A percentile compares a stretch with the other conserved stretches of the same genome.
These are phyloP conservation scores for Clohesyomyces aquaticus DNA, from an alignment of 495 filamentous ascomycete genomes.

Conservation along the genomic window DNA sequence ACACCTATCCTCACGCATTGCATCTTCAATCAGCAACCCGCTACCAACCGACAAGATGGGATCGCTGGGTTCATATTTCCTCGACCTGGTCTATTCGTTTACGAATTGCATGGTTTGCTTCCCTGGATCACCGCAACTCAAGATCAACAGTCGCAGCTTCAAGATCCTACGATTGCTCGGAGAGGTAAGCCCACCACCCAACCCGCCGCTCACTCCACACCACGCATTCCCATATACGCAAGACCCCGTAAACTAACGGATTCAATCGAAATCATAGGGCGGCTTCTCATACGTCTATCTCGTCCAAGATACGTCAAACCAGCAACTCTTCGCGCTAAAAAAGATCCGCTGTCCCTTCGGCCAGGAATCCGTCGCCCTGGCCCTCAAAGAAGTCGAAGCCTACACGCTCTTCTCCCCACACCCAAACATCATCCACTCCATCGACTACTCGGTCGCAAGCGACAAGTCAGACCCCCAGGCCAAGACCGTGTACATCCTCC, in stretches of 20 bases:
- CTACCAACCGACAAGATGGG: conserved; percentile 29
- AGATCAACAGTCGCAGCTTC: conserved; percentile 93
- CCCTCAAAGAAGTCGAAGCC: conserved; percentile 94
- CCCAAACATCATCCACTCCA: conserved; percentile 83
- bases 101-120: conserved; percentile 96
- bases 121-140: conserved; percentile 86
- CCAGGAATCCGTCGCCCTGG: conserved; percentile 89
- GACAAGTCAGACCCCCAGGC: conserved; percentile 65
- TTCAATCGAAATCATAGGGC: no score
- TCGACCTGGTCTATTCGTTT: conserved; percentile 86
- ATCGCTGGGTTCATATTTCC: conserved; percentile 59
- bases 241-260: no score
- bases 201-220: no score
- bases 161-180: conserved; percentile 92
- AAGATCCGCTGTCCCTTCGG: conserved; percentile 98
- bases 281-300: conserved; percentile 99
- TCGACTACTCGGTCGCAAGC: conserved; percentile 77
- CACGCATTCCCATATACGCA: no score
- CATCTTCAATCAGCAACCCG: no score
- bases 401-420: conserved; percentile 86
- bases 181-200: conserved; percentile 60
- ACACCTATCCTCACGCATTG: conserved; percentile 20
- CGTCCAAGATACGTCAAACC: conserved; percentile 82
- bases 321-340: conserved; percentile 89
- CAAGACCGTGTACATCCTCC: conserved; percentile 94